Base-by-base conservation (phyloP, 192 early-diverging fungal genomes). In the Geranomyces variabilis region DNA sequence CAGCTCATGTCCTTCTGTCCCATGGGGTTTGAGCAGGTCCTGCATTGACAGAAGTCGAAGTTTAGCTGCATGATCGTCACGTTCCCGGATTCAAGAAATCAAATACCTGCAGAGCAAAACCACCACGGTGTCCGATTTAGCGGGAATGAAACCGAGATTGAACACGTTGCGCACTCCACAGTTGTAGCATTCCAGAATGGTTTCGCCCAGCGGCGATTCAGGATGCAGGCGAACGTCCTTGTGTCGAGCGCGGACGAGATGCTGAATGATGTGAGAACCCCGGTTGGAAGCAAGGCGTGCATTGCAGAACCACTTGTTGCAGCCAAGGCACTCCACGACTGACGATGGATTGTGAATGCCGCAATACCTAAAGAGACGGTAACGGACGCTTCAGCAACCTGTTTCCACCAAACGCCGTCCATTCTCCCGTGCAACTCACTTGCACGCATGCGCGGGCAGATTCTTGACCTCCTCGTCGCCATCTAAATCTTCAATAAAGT, bases 221-320 rank as follows among this genome's bases (percentile, higher is more conserved):
- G 93, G 91, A 71, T 99, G 97, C 29, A 99, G 86, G 61, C 84
- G 83, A 10, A 98, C 96, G 75, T 99, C 96, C 76, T 94, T 94
- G 81, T 99, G 97, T 66, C 92, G 90, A 24, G 95, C 91, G 33
- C 87, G 85, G 31, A 98, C 96, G 49, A 99, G 77, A 73, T 99
- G 97, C 71, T 90, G 93, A 66, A 99, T 90, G 59, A 98, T 96
- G 73, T 99, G 97, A 14, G 97, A 92, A 46, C 94, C 96, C 7
- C 92, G 90, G 0, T 91, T 94, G 65, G 88, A 90, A 28, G 94
- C 93, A 63, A 71, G 49, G 14, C 41, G 88, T 17, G 91, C 86
- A 74, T 99, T 99, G 78, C 97, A 99, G 76, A 99, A 98, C 96
- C 96, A 99, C 58, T 92, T 90, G 59, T 86, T 89, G 82, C 97